A percentile compares a stretch with the other conserved stretches of the same genome.
These are phyloP conservation scores for Hypocreales sp. DNA, from an alignment of 2,329 filamentous ascomycete species.

Conservation along the genomic window DNA sequence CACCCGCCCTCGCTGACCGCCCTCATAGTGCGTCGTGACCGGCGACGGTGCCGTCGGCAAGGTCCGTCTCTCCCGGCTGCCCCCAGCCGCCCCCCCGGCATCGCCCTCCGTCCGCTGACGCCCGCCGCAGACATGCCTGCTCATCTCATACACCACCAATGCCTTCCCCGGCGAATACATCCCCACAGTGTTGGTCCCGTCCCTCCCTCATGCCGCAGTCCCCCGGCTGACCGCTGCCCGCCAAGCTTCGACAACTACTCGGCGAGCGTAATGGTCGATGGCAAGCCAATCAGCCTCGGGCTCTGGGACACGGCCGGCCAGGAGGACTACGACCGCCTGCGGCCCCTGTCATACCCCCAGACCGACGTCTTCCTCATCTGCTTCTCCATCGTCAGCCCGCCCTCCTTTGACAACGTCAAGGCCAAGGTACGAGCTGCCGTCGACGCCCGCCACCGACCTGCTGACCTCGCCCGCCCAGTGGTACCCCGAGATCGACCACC, in stretches of 20 bases:
- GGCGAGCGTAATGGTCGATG: constrained; percentile 97
- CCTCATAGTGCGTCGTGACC: constrained; percentile 79
- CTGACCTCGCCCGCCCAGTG: constrained; percentile 45
- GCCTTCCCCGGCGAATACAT: constrained; percentile 99
- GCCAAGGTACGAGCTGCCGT: constrained; percentile 63
- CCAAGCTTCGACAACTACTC: constrained; percentile 95
- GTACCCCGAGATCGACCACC: constrained; percentile 95
- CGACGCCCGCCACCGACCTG: constrained; percentile 5
- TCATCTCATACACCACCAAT: constrained; percentile 99
- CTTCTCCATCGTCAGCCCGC: constrained; percentile 95
- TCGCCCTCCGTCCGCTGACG: too few relatives aligned
- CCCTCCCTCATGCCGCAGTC: constrained; percentile 6
- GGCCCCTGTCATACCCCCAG: constrained; percentile 92
- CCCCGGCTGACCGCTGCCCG: neutral
- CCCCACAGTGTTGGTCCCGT: constrained; percentile 71
- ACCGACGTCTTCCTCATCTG: constrained; percentile 98
- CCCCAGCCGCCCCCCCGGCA: constrained; percentile 1
- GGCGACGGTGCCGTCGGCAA: constrained; percentile 99
- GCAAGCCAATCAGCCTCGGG: constrained; percentile 90
- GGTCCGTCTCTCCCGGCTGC: constrained; percentile 30
- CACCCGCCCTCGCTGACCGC: constrained; percentile 9
- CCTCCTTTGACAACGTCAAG: constrained; percentile 97
- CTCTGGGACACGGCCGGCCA: constrained; percentile 98
- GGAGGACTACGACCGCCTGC: constrained; percentile 93
- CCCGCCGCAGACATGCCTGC: constrained; percentile 71